Evolutionary conservation across 2,329 filamentous ascomycete species (phyloP), one percentile per base, ranked within the genome.

Genomic region (Sporothrix sp.): DNA sequence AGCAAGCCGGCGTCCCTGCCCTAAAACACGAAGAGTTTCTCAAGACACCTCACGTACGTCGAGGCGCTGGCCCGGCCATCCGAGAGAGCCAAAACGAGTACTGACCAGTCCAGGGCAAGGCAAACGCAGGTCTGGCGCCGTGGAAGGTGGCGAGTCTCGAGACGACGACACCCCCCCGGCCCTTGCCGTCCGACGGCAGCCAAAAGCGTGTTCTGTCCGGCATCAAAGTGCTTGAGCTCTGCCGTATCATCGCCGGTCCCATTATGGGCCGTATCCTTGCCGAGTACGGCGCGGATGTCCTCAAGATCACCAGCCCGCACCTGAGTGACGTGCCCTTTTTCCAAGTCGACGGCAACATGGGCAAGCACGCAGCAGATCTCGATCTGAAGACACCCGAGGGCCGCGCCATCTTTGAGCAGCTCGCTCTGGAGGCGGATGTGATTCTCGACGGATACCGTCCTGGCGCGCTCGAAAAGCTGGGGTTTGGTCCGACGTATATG

Each of bases 371-470:
- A 2, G 63, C 68, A 3, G 60, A 63, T 13, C 60, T 79, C 3
- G 71, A 80, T 55, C 68, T 78, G 32, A 66, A 67, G 3, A 56
- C 65, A 2, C 59, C 62, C 1, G 72, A 72, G 43, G 81, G 80
- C 14, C 71, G 78, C 14, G 61, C 62, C 8, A 62, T 63, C 0
- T 84, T 87, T 49, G 66, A 64, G 51, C 58, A 59, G 1, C 63
- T 67, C 8, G 59, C 76, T 11, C 58, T 59, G 5, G 71, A 73
- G 2, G 73, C 70, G 2, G 76, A 80, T 57, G 68, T 78, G 32
- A 71, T 78, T 52, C 60, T 79, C 20, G 71, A 77, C 52, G 75
- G 76, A 23, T 79, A 73, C 63, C 66, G 75, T 8, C 66, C 67
- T 8, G 67, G 66, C 7, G 64, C 66, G 9, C 63, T 79, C 43